Conservation (phyloP, 257 asterid genomes). For the Scutellaria baicalensis region DNA sequence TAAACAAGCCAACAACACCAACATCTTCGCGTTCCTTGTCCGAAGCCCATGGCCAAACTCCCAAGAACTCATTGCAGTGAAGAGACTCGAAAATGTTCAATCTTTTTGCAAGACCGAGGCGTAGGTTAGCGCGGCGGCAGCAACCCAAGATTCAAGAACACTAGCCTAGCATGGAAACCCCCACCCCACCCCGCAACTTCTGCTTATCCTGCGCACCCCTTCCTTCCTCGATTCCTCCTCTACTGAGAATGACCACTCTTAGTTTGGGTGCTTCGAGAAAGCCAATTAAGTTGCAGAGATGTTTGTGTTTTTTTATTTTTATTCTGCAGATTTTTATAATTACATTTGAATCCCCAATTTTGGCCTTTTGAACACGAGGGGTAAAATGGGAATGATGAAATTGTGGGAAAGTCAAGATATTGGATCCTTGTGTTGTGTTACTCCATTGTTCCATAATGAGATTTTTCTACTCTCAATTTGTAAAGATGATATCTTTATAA, state of each 20-base stretch:
- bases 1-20: conserved; percentile 31
- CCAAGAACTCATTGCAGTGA: conserved; percentile 25
- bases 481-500: no score
- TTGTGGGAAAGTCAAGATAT: conserved; percentile 9
- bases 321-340: background rate
- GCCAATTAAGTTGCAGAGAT: conserved; percentile 31
- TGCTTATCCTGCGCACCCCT: conserved; percentile 28
- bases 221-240: conserved; percentile 2
- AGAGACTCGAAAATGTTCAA: conserved; percentile 8
- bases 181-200: background rate
- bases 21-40: conserved; percentile 3
- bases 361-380: conserved; percentile 27
- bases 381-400: conserved; percentile 14
- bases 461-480: no score
- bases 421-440: no score
- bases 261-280: conserved; percentile 23
- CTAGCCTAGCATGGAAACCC: background rate
- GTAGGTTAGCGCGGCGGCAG: conserved; percentile 4
- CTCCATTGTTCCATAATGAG: no score
- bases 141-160: conserved; percentile 17
- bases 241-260: background rate
- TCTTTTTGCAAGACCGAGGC: conserved; percentile 17
- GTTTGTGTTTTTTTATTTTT: conserved; percentile 16
- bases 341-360: background rate
- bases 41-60: conserved; percentile 21